phyloP scores from a whole-genome alignment of 345 rosid genomes.

The Citrus sinensis region DNA sequence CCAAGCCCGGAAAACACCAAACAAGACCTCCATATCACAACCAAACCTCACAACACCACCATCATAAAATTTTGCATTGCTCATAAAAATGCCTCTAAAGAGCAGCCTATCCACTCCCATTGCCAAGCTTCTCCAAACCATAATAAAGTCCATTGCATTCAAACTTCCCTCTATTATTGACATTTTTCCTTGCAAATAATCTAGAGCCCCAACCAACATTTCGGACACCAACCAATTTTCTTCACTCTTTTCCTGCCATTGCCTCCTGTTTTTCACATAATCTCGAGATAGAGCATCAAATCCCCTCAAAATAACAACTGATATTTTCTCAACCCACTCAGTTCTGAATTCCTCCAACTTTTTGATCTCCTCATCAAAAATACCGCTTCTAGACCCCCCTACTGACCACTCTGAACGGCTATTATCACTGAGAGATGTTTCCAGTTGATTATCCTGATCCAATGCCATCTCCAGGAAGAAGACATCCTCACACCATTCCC shows the following conservation, averaged over 20 bases:
- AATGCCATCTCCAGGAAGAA: conserved; percentile 77
- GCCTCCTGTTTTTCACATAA: conserved; percentile 74
- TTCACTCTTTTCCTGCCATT: conserved; percentile 75
- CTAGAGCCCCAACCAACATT: conserved; percentile 64
- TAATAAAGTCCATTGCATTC: conserved; percentile 60
- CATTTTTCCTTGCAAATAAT: conserved; percentile 74
- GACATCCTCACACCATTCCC: conserved; percentile 85
- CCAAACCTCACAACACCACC: conserved; percentile 61
- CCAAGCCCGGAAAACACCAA: conserved; percentile 74
- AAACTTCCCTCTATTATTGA: conserved; percentile 51
- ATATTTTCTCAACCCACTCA: conserved; percentile 82
- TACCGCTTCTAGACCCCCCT: conserved; percentile 35
- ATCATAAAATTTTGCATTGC: conserved; percentile 53
- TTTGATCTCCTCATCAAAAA: conserved; percentile 55
- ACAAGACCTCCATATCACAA: conserved; percentile 60
- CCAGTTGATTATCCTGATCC: conserved; percentile 37
- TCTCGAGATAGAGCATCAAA: conserved; percentile 75
- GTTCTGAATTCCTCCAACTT: conserved; percentile 56
- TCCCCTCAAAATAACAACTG: conserved; percentile 70
- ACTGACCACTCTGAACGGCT: conserved; percentile 8
- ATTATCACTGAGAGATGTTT: conserved; percentile 21
- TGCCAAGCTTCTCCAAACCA: conserved; percentile 77
- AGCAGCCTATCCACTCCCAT: conserved; percentile 58
- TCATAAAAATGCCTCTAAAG: conserved; percentile 56
- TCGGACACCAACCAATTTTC: conserved; percentile 70